Conservation (phyloP, 805 yeast genomes). For the Suhomyces pyralidae region DNA sequence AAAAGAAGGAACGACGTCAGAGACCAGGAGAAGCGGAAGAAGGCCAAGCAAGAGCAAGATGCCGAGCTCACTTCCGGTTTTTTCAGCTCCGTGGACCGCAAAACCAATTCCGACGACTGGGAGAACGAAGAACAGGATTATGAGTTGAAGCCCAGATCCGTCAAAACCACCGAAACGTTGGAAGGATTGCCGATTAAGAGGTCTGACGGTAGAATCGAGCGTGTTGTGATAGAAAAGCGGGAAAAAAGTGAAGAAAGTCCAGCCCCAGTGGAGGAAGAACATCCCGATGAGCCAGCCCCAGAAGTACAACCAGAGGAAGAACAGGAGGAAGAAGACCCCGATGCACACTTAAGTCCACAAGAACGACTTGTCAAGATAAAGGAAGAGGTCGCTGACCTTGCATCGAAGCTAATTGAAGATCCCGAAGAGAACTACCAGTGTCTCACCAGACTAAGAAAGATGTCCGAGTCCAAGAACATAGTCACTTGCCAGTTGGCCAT, state of each 20-base stretch:
- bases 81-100: slow-evolving; percentile 18
- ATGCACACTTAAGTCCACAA: slow-evolving; percentile 46
- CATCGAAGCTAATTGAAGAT: slow-evolving; percentile 73
- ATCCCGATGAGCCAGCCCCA: slow-evolving; percentile 16
- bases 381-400: slow-evolving; percentile 81
- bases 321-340: slow-evolving; percentile 30
- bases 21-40: slow-evolving; percentile 33
- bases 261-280: slow-evolving; percentile 17
- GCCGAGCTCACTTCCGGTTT: slow-evolving; percentile 35
- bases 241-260: slow-evolving; percentile 20
- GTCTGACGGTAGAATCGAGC: slow-evolving; percentile 67
- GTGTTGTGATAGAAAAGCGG: slow-evolving; percentile 47
- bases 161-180: slow-evolving; percentile 43
- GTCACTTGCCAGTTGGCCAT: slow-evolving; percentile 69
- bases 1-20: slow-evolving; percentile 28
- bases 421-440: slow-evolving; percentile 80
- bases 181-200: slow-evolving; percentile 81
- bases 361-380: slow-evolving; percentile 61
- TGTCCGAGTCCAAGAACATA: slow-evolving; percentile 65
- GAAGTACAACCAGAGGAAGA: not conserved
- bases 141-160: slow-evolving; percentile 66
- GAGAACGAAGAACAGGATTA: slow-evolving; percentile 79
- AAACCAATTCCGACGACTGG: slow-evolving; percentile 40
- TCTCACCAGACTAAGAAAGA: slow-evolving; percentile 63
- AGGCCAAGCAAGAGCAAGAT: slow-evolving; percentile 40